Conservation (phyloP, 2,329 filamentous ascomycete species). For the Colletotrichum chlorophyti region DNA sequence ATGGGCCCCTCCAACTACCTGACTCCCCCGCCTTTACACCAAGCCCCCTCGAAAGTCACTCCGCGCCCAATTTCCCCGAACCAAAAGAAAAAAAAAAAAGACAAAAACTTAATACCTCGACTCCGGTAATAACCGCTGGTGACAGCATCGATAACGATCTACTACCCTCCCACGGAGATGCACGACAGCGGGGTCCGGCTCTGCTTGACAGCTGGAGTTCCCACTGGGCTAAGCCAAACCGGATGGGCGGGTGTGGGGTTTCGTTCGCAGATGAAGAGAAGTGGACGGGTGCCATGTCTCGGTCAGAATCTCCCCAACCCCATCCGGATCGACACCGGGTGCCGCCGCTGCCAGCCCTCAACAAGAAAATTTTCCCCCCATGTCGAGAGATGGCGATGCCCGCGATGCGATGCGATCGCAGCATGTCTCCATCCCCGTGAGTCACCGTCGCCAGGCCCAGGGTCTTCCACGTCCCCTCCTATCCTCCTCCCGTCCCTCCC, state of each 20-base stretch:
- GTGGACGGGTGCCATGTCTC: constrained; percentile 19
- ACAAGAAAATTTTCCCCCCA: constrained; percentile 27
- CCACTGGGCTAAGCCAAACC: constrained; percentile 15
- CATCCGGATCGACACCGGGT: constrained; percentile 18
- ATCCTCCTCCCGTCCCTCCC: background rate
- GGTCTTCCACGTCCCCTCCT: too few relatives aligned
- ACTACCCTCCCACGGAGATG: constrained; percentile 16
- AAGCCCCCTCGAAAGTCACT: too few relatives aligned
- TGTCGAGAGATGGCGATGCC: too few relatives aligned
- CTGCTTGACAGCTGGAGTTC: background rate
- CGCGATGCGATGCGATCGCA: background rate
- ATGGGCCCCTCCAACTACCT: too few relatives aligned
- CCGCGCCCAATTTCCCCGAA: too few relatives aligned
- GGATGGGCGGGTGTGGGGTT: constrained; percentile 10
- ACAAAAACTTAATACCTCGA: constrained; percentile 14
- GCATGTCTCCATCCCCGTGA: background rate
- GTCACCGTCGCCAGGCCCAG: background rate
- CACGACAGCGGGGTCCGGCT: constrained; percentile 12
- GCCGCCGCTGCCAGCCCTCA: constrained; percentile 15
- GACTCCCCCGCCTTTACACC: too few relatives aligned
- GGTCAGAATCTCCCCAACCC: constrained; percentile 18
- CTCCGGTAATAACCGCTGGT: constrained; percentile 20
- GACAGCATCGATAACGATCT: constrained; percentile 17
- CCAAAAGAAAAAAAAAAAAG: too few relatives aligned
- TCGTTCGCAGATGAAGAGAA: background rate